A percentile compares a stretch with the other conserved stretches of the same genome.
Evolutionary conservation across 306 rosid genomes (phyloP).

Genomic region (Cyclanthera cordifolia): DNA sequence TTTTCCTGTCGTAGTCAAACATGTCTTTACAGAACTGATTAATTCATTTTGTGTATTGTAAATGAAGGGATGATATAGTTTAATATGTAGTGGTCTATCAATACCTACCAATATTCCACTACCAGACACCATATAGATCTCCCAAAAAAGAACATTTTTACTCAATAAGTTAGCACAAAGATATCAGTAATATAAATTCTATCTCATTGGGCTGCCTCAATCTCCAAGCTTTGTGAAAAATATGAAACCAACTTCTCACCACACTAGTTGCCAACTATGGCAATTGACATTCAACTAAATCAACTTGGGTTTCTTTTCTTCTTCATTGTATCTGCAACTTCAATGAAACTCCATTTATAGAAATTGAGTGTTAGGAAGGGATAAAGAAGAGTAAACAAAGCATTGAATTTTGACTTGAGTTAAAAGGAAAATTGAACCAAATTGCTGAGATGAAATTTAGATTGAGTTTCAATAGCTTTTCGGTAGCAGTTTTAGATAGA

Average conservation of each 20-base stretch:
- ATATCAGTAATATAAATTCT: background rate
- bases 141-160: background rate
- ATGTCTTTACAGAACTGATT: too few relatives aligned
- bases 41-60: background rate
- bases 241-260: background rate
- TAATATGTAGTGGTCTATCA: conserved; percentile 8
- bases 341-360: background rate
- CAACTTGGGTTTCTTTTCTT: background rate
- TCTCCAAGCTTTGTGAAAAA: background rate
- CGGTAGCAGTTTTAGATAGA: too few relatives aligned
- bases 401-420: background rate
- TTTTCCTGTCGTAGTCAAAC: too few relatives aligned
- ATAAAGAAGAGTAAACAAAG: background rate
- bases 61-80: background rate
- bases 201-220: background rate
- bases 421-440: background rate
- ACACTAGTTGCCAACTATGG: background rate
- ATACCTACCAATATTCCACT: background rate
- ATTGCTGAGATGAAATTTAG: background rate
- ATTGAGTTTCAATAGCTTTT: background rate
- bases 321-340: background rate
- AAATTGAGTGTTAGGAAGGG: conserved; percentile 1
- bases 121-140: conserved; percentile 3
- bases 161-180: background rate
- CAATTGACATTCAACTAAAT: background rate